phyloP scores from a whole-genome alignment of 768 basidiomycete genomes.

The Udeniomyces megalosporus region DNA sequence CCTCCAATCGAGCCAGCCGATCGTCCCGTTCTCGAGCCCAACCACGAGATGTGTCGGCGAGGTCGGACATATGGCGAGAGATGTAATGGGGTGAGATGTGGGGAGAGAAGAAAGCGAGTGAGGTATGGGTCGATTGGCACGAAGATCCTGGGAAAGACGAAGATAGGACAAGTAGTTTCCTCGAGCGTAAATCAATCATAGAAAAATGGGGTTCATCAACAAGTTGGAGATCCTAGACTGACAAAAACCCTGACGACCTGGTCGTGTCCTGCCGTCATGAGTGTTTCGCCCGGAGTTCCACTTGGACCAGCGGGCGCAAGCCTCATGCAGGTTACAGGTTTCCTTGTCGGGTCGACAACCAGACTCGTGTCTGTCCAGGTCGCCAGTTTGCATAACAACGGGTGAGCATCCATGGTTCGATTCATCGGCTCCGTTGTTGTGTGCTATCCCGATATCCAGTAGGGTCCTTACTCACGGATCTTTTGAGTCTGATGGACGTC shows the following conservation, averaged over 20 bases:
- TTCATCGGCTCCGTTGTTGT: too few species aligned
- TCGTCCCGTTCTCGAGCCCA: constrained; percentile 14
- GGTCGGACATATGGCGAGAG: constrained; percentile 9
- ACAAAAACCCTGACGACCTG: constrained; percentile 9
- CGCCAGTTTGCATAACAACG: too few species aligned
- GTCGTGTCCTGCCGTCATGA: constrained; percentile 13
- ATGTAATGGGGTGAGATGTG: neutral
- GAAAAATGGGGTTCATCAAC: too few species aligned
- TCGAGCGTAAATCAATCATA: too few species aligned
- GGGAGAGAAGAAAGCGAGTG: neutral
- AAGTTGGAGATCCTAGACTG: too few species aligned
- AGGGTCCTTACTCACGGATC: constrained; percentile 2
- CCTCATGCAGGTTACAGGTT: constrained; percentile 11
- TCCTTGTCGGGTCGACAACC: constrained; percentile 4
- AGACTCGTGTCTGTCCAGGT: neutral
- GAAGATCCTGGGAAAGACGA: neutral
- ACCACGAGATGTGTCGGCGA: neutral
- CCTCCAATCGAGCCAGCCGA: constrained; percentile 15
- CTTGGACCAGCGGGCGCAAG: neutral
- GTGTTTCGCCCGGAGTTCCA: neutral
- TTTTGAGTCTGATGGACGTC: constrained; percentile 8
- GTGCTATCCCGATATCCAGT: too few species aligned
- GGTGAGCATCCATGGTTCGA: neutral
- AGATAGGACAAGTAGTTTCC: too few species aligned
- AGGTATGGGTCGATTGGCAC: neutral